phyloP scores from a whole-genome alignment of 306 rosid species.

The Castanea sativa region DNA sequence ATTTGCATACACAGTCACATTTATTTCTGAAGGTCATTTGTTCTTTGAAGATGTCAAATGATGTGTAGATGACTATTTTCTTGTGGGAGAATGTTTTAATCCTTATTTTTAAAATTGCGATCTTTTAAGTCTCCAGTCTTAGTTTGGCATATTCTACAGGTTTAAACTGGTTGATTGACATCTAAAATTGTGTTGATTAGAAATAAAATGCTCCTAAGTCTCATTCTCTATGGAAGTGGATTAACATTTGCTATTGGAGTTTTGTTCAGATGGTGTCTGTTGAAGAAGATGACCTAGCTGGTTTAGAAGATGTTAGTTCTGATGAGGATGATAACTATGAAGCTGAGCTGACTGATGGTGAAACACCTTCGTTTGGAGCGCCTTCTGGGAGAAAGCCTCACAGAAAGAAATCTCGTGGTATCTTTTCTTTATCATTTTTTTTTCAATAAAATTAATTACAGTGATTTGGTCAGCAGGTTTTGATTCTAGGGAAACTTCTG shows the following conservation, averaged over 20 bases:
- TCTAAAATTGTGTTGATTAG: conserved; percentile 7
- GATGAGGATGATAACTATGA: conserved; percentile 98
- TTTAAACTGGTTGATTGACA: not conserved
- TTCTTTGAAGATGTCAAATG: not conserved
- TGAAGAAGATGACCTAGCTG: conserved; percentile 99
- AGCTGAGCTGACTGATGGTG: conserved; percentile 86
- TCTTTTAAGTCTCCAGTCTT: not conserved
- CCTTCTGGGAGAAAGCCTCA: conserved; percentile 53
- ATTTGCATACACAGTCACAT: not conserved
- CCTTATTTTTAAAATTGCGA: not conserved
- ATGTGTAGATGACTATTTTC: not conserved
- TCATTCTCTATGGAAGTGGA: conserved; percentile 1
- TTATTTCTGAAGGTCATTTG: not conserved
- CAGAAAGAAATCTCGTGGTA: conserved; percentile 78
- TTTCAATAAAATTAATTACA: conserved; percentile 13
- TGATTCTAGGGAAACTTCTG: conserved; percentile 18
- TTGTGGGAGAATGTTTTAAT: not conserved
- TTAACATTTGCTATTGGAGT: conserved; percentile 4
- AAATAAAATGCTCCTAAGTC: not conserved
- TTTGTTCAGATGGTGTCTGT: conserved; percentile 82
- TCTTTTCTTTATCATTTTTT: conserved; percentile 14
- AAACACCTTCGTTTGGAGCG: conserved; percentile 67
- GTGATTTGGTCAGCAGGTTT: conserved; percentile 6
- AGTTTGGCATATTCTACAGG: conserved; percentile 3
- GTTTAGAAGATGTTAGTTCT: conserved; percentile 93